Percentiles rank a stretch among this genome's conserved stretches.
These are phyloP conservation scores for Sporothrix euskadiensis DNA, from an alignment of 2,329 filamentous ascomycete genomes.

Conservation along the genomic window DNA sequence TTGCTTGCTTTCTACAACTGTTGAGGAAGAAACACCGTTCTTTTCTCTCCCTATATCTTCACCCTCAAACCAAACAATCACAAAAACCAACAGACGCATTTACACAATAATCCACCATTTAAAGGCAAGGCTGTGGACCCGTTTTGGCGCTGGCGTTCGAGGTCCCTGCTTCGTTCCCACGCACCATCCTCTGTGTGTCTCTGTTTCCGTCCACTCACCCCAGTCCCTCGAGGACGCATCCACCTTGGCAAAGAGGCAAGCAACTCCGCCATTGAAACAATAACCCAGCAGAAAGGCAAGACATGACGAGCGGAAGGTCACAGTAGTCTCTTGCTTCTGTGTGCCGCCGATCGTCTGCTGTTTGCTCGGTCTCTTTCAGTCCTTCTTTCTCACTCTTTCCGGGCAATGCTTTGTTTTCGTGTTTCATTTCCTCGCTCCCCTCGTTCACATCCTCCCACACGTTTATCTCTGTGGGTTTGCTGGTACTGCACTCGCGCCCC, in stretches of 20 bases:
- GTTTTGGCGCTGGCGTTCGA: background rate
- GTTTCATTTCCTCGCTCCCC: background rate
- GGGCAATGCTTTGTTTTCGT: background rate
- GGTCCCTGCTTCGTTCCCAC: background rate
- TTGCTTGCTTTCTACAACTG: background rate
- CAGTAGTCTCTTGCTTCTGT: background rate
- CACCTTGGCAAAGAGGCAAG: constrained; percentile 19
- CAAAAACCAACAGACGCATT: background rate
- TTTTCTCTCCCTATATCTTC: background rate
- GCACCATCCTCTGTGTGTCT: background rate
- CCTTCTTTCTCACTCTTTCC: background rate
- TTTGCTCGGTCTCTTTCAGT: background rate
- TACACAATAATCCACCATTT: background rate
- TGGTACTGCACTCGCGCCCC: background rate
- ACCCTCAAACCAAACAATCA: background rate
- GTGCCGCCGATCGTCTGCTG: background rate
- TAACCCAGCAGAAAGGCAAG: background rate
- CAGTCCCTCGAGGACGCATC: background rate
- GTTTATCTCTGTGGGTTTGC: background rate
- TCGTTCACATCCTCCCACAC: background rate
- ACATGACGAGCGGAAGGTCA: background rate
- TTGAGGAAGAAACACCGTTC: background rate
- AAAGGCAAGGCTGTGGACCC: constrained; percentile 17
- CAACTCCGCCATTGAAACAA: constrained; percentile 18
- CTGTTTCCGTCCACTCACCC: background rate